Conservation (phyloP, 192 early-diverging fungal species). For the Coemansia aciculifera region DNA sequence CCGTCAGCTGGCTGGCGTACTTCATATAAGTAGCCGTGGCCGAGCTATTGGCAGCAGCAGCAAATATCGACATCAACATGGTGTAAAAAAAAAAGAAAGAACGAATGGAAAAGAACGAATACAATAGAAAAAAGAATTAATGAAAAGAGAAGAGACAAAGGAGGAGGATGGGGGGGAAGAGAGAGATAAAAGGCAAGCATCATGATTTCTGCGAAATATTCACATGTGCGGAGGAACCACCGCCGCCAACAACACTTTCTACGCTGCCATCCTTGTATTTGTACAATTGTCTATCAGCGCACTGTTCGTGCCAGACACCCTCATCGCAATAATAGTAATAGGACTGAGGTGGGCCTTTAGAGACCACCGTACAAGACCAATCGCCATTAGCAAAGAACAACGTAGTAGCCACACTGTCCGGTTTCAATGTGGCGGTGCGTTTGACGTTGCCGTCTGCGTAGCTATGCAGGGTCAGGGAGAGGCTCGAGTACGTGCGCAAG, state of each 20-base stretch:
- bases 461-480: constrained; percentile 28
- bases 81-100: background rate
- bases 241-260: background rate
- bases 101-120: background rate
- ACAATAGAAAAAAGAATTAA: constrained; percentile 5
- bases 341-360: background rate
- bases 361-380: constrained; percentile 34
- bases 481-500: constrained; percentile 25
- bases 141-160: background rate
- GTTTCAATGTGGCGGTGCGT: constrained; percentile 13
- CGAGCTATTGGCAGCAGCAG: constrained; percentile 29
- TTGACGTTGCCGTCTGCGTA: constrained; percentile 50
- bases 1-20: constrained; percentile 63
- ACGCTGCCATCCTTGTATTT: constrained; percentile 33
- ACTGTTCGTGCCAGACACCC: constrained; percentile 47
- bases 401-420: constrained; percentile 16
- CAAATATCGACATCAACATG: background rate
- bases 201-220: background rate
- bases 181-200: background rate
- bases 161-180: background rate
- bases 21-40: constrained; percentile 47
- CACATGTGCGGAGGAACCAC: background rate
- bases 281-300: constrained; percentile 1
- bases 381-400: constrained; percentile 50
- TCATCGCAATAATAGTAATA: constrained; percentile 44